Evolutionary conservation across 2,329 filamentous ascomycete species (phyloP), one percentile per base, ranked within the genome.

Genomic region (Monosporascus ibericus): DNA sequence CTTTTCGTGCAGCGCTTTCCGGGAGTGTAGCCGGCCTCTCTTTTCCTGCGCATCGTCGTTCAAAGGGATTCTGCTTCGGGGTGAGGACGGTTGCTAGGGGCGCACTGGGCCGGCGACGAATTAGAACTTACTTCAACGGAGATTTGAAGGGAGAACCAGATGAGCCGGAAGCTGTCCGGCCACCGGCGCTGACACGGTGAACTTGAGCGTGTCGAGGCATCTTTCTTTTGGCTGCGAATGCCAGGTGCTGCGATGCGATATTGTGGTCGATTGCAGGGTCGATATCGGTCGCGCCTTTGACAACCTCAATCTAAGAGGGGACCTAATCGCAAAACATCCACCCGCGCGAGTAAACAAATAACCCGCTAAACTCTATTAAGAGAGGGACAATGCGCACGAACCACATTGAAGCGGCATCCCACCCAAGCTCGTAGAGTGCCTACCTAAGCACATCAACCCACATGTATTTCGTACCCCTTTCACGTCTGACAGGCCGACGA

Each of bases 1-100:
- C 61, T 86, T 86, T 69, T 95, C 90, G 68, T 96, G 88, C 30
- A 90, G 82, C 36, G 89, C 90, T 73, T 95, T 90, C 65, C 94
- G 86, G 56, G 89, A 91, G 66, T 94, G 88, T 65, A 92, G 78
- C 48, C 94, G 87, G 62, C 87, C 86, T 48, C 91, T 92, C 71
- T 95, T 96, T 74, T 99, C 94, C 62, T 87, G 84, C 55, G 84
- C 86, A 77, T 99, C 94, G 75, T 99, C 94, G 75, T 97, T 97
- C 57, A 99, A 82, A 37, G 94, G 92, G 55, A 99, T 95, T 69
- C 90, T 95, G 63, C 46, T 34, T 30, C 39, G 25, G 30, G 36
- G 52, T 56, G 34, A 55, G 56, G 52, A 44, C 36, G 49, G 55
- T 55, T 56, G 50, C 52, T 57, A 51, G 30, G 52, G 53, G 25